Base-by-base conservation (phyloP, 805 yeast genomes). In the Zygosaccharomyces bailii region DNA sequence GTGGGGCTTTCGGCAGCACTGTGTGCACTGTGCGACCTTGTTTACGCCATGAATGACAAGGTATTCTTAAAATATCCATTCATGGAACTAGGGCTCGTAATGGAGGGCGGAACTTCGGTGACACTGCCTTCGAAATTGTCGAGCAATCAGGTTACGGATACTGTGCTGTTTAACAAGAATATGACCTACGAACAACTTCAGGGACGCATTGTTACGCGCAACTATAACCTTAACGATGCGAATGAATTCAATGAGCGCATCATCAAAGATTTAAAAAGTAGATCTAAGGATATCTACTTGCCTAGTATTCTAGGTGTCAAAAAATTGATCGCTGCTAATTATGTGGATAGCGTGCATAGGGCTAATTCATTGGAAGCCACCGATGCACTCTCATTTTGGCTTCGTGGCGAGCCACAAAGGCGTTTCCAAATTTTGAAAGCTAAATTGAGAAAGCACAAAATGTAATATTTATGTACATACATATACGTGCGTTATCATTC, bases 1-100 rank as follows among this genome's bases (percentile, higher is more conserved):
- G 75, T 88, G 46, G 96, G 96, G 0, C 72, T 88, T 46, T 70
- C 81, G 24, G 79, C 90, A 2, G 88, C 89, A 0, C 63, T 88
- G 42, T 81, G 86, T 9, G 76, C 83, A n/a, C 67, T 84, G 43
- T 79, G 85, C 64, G 96, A 88, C 65, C 71, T 88, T 47, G 72
- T 88, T 7, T 87, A 86, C 59, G 82, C 83, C 10, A 76, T 73
- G 52, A 78, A 81, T 55, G 76, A 73, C 36, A 69, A 73, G 30
- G 74, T 77, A 39, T 76, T 80, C 48, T 58, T 87, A 50, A 74
- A 82, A 56, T 74, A 81, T 11, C 96, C 96, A 5, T 88, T 88
- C 65, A 79, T 89, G 34, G 84, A 82, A 59, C 73, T 88, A 53
- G 95, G 96, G 2, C 74, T 88, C 54, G 89, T 85, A 2, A 79